Base-by-base conservation (phyloP, 441 rosid genomes). In the Eruca vesicaria region DNA sequence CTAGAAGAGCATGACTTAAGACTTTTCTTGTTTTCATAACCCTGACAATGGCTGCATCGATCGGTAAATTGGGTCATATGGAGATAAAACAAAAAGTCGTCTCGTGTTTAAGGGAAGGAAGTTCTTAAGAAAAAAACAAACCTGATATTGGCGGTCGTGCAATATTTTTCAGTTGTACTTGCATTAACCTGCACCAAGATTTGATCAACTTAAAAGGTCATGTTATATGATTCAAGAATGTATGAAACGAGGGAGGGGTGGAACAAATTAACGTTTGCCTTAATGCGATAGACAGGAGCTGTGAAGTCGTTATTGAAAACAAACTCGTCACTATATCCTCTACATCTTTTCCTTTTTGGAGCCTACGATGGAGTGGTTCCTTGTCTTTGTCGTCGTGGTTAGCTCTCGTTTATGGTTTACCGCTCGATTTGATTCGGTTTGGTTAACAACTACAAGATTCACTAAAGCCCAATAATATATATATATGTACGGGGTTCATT, bases 111-210 rank as follows among this genome's bases (percentile, higher is more conserved):
- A n/a, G n/a, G n/a, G n/a, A n/a, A n/a, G n/a, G n/a, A n/a, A n/a
- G n/a, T n/a, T n/a, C n/a, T n/a, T n/a, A n/a, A n/a, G n/a, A n/a
- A n/a, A 26, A 26, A 26, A 11, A 48, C 11, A 9, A 81, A 95
- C 99, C 98, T 96, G 99, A 82, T 93, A 96, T 76, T 96, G 98
- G 23, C 98, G 96, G 79, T 96, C 98, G 76, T 93, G 98, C 81
- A 96, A 96, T 63, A 96, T 86, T 97, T 89, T 72, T 96, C 96
- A 0, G 99, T 93, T 43, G 98, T 96, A 80, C 97, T 91, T 28
- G 97, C 98, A 84, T 96, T 96, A 9, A 93, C 96, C 98, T 96
- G 83, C 78, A 74, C 68, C 57, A 45, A 45, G 8, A 15, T 21
- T 69, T 31, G 41, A 50, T 9, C 10, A n/a, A 10, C 53, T 57